Conservation (phyloP, 208 protist genomes). For the Zelonia costaricensis region DNA sequence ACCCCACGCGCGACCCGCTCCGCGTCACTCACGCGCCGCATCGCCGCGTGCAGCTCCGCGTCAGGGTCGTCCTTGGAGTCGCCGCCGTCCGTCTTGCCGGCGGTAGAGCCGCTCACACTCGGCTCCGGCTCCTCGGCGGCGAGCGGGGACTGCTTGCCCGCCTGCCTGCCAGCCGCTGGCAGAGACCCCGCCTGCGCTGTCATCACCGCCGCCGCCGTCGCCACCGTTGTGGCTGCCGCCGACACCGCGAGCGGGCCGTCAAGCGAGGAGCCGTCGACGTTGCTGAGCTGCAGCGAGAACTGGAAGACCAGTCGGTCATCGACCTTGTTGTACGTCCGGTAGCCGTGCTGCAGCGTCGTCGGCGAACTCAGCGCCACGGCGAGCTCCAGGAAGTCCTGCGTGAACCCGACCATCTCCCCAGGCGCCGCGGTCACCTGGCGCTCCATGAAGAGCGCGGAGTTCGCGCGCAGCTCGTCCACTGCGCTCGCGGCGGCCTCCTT, state of each 20-base stretch:
- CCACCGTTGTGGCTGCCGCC: neutral
- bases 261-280: slow-evolving; percentile 33
- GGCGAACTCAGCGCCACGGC: slow-evolving; percentile 44
- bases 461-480: slow-evolving; percentile 23
- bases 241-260: slow-evolving; percentile 8
- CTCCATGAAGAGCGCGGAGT: slow-evolving; percentile 63
- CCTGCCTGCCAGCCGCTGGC: slow-evolving; percentile 5
- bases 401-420: slow-evolving; percentile 67
- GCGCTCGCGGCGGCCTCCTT: slow-evolving; percentile 9
- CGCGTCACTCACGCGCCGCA: slow-evolving; percentile 6
- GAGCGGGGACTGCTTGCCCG: slow-evolving; percentile 17
- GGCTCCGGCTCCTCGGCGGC: slow-evolving; percentile 12
- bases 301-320: slow-evolving; percentile 80
- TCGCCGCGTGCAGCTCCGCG: slow-evolving; percentile 13
- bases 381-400: slow-evolving; percentile 49
- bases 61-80: slow-evolving; percentile 32
- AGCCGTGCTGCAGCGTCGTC: slow-evolving; percentile 51
- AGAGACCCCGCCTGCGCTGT: slow-evolving; percentile 12
- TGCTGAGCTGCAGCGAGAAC: slow-evolving; percentile 49
- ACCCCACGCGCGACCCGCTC: slow-evolving; percentile 11
- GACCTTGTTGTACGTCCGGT: slow-evolving; percentile 67
- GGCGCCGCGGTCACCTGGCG: slow-evolving; percentile 44
- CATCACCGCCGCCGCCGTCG: neutral
- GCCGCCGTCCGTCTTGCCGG: slow-evolving; percentile 19
- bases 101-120: slow-evolving; percentile 13